These are phyloP conservation scores for Hemileccinum impolitum DNA, from an alignment of 768 basidiomycete genomes.

Conservation along the genomic window DNA sequence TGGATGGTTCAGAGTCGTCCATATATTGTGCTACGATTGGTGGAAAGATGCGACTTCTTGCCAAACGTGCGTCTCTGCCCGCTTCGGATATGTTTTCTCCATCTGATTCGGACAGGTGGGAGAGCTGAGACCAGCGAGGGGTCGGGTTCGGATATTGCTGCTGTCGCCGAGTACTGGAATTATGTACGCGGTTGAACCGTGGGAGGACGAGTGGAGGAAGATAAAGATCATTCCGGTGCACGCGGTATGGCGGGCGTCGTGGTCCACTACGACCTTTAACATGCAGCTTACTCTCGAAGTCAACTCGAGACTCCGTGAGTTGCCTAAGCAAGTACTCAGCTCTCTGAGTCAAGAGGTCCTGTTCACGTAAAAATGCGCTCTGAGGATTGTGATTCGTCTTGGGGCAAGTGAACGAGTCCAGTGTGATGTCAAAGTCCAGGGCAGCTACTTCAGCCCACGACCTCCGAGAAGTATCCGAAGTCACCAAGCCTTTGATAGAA, in stretches of 20 bases:
- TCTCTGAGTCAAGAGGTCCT: conserved; percentile 70
- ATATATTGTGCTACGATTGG: conserved; percentile 16
- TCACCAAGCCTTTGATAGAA: conserved; percentile 48
- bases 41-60: conserved; percentile 57
- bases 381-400: conserved; percentile 59
- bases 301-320: conserved; percentile 14
- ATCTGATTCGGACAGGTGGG: conserved; percentile 59
- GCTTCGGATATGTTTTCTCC: conserved; percentile 58
- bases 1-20: conserved; percentile 46
- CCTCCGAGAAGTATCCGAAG: conserved; percentile 35
- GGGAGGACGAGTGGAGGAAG: conserved; percentile 38
- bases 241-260: conserved; percentile 9
- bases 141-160: conserved; percentile 6
- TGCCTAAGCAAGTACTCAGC: conserved; percentile 50
- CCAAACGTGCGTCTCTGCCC: conserved; percentile 68
- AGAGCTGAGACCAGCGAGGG: conserved; percentile 22
- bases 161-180: conserved; percentile 3
- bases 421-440: conserved; percentile 46
- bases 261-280: background rate
- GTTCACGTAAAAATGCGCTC: conserved; percentile 59
- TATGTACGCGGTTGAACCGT: conserved; percentile 13
- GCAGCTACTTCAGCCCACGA: conserved; percentile 68
- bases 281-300: background rate
- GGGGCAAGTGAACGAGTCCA: conserved; percentile 66
- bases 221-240: conserved; percentile 51